Percentiles rank a stretch among this genome's conserved stretches.
phyloP scores from a whole-genome alignment of 2,329 filamentous ascomycete species.

The Biscogniauxia sp. region DNA sequence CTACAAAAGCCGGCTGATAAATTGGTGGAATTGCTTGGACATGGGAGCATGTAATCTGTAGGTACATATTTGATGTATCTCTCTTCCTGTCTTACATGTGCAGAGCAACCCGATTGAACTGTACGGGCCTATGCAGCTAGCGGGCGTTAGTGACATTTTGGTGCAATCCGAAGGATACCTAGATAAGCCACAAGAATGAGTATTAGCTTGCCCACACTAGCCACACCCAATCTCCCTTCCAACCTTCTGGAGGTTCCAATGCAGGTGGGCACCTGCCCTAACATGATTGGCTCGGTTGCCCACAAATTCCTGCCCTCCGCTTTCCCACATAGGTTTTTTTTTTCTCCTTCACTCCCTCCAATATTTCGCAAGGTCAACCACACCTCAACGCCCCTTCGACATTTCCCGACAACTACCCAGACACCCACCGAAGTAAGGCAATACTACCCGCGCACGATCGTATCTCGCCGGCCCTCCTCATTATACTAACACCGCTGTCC shows the following conservation, averaged over 20 bases:
- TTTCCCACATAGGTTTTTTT: slow-evolving; percentile 28
- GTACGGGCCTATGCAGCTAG: no score
- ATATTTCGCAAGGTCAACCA: slow-evolving; percentile 29
- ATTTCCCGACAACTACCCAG: slow-evolving; percentile 28
- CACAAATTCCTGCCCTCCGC: slow-evolving; percentile 28
- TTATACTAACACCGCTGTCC: slow-evolving; percentile 8
- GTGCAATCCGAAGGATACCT: no score
- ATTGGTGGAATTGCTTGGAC: no score
- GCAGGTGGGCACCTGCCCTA: slow-evolving; percentile 23
- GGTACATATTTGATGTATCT: no score
- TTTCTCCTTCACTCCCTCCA: slow-evolving; percentile 9
- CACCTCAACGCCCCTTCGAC: slow-evolving; percentile 21
- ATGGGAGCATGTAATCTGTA: no score
- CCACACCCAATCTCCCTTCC: slow-evolving; percentile 14
- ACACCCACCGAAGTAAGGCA: slow-evolving; percentile 24
- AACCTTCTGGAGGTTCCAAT: no score
- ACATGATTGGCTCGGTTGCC: slow-evolving; percentile 32
- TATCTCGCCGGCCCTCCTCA: slow-evolving; percentile 5
- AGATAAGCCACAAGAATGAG: not conserved
- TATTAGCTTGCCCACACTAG: slow-evolving; percentile 10
- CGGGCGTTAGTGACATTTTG: no score
- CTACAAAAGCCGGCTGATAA: no score
- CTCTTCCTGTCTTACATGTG: no score
- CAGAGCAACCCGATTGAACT: no score
- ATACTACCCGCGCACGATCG: slow-evolving; percentile 14